These are phyloP conservation scores for Chaetomium globosum DNA, from an alignment of 2,329 filamentous ascomycete genomes.

Conservation along the genomic window DNA sequence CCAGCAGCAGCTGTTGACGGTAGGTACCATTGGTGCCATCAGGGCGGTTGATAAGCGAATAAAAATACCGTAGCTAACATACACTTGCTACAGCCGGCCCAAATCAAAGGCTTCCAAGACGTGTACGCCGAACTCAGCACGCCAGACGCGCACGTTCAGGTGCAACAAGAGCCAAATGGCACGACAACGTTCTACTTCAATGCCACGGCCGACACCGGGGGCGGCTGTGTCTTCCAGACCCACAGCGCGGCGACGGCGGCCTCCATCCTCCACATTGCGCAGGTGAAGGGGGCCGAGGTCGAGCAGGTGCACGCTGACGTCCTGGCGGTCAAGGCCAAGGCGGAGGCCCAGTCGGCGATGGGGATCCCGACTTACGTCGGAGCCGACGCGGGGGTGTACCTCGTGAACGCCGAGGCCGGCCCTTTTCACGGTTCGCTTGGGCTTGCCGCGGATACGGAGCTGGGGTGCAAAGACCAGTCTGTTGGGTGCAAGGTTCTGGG, in stretches of 20 bases:
- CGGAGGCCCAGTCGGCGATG: neutral
- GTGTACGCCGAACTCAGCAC: neutral
- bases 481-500: neutral
- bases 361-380: neutral
- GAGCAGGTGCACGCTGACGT: neutral
- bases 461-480: neutral
- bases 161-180: neutral
- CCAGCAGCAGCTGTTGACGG: neutral
- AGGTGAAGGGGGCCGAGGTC: neutral
- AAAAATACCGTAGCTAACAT: neutral
- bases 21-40: neutral
- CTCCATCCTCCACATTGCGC: neutral
- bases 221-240: neutral
- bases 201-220: neutral
- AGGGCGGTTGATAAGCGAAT: too few relatives aligned
- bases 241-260: neutral
- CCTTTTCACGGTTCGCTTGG: neutral
- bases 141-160: neutral
- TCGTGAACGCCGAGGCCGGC: neutral
- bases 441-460: neutral
- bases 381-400: neutral
- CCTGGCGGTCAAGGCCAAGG: neutral
- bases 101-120: neutral
- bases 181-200: conserved; percentile 1
- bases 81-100: neutral